Evolutionary conservation across 495 filamentous ascomycete genomes (phyloP).

Genomic region (Pseudevernia furfuracea): DNA sequence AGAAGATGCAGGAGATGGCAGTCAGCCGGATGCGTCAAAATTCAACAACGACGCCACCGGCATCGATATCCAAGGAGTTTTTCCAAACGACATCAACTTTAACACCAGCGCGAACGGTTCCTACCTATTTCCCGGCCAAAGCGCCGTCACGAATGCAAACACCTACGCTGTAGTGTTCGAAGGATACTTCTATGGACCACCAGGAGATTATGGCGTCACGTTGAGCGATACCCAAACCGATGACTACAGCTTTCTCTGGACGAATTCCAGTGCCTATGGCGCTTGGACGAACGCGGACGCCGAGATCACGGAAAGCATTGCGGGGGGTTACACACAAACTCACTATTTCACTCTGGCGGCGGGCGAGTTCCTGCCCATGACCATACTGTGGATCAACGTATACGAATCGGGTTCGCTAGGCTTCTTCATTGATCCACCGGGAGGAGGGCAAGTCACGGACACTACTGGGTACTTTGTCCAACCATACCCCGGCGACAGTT

Average conservation of each 20-base stretch:
- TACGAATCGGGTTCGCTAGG: background rate
- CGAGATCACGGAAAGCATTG: background rate
- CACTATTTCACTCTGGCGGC: background rate
- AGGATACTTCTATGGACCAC: background rate
- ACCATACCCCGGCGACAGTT: background rate
- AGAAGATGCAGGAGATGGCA: background rate
- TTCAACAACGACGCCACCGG: background rate
- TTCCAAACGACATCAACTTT: background rate
- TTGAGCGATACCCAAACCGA: background rate
- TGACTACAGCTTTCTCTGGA: background rate
- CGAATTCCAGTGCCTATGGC: background rate
- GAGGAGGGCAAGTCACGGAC: background rate
- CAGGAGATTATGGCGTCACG: background rate
- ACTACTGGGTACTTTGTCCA: background rate
- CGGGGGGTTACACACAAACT: background rate
- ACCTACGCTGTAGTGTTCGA: background rate
- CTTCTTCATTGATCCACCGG: background rate
- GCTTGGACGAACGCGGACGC: background rate
- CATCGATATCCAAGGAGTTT: background rate
- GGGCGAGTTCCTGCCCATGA: background rate
- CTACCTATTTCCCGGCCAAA: background rate
- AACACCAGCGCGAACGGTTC: background rate
- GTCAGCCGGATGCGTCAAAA: background rate
- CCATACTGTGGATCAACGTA: background rate
- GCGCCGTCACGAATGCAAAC: background rate